Percentiles rank a stretch among this genome's conserved stretches.
Conservation (phyloP, 192 early-diverging fungal genomes). For the Rhizoclosmatium sp. region DNA sequence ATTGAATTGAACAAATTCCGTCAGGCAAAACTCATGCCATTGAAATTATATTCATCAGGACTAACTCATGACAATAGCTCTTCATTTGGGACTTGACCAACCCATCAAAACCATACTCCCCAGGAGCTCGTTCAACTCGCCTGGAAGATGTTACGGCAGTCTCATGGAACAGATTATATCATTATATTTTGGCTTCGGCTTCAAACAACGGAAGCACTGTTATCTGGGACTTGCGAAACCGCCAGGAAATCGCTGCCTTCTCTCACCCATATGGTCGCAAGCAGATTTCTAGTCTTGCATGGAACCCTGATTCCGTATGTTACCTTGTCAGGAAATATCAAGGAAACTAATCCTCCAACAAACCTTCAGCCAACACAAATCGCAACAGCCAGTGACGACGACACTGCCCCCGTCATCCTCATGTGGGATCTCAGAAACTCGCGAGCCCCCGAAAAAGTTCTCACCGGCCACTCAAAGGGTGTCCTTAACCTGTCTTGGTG, state of each 20-base stretch:
- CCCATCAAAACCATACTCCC: constrained; percentile 86
- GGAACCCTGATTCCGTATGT: constrained; percentile 83
- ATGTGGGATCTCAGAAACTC: constrained; percentile 98
- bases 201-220: constrained; percentile 92
- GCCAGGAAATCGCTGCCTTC: constrained; percentile 86
- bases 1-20: too few relatives aligned
- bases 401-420: constrained; percentile 83
- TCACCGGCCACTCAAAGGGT: constrained; percentile 90
- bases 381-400: constrained; percentile 91
- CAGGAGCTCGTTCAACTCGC: constrained; percentile 82
- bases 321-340: neutral
- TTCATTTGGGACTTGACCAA: constrained; percentile 95
- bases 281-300: constrained; percentile 83
- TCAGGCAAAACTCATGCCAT: too few relatives aligned
- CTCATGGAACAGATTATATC: constrained; percentile 91
- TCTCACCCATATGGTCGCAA: constrained; percentile 69
- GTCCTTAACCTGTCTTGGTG: constrained; percentile 95
- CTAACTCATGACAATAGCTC: constrained; percentile 54
- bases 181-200: constrained; percentile 92
- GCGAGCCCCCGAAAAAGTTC: constrained; percentile 82
- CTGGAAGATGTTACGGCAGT: constrained; percentile 90
- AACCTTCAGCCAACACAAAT: constrained; percentile 84
- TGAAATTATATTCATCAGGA: too few relatives aligned
- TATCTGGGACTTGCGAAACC: constrained; percentile 93
- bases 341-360: neutral